Evolutionary conservation across 768 basidiomycete species (phyloP).

Genomic region (Trametes meyenii): DNA sequence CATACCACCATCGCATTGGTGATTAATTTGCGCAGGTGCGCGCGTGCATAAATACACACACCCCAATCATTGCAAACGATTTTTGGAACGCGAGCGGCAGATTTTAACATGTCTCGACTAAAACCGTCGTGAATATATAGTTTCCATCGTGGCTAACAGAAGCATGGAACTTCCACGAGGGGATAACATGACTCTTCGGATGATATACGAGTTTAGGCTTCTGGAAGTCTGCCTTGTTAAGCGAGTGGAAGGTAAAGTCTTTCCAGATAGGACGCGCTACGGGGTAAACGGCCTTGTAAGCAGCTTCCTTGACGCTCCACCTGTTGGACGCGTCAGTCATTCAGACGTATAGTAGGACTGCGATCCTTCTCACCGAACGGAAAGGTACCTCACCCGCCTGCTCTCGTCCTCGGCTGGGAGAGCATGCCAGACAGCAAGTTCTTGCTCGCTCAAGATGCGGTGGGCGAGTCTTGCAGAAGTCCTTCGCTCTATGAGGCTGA

Average conservation of each 20-base stretch:
- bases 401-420: slow-evolving; percentile 31
- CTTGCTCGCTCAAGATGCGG: slow-evolving; percentile 60
- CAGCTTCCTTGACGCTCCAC: slow-evolving; percentile 85
- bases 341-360: not conserved
- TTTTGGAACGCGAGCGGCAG: not conserved
- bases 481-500: slow-evolving; percentile 52
- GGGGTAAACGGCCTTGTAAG: slow-evolving; percentile 84
- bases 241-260: slow-evolving; percentile 49
- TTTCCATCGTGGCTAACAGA: slow-evolving; percentile 86
- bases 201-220: slow-evolving; percentile 46
- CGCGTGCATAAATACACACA: not conserved
- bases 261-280: slow-evolving; percentile 68
- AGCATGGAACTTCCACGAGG: slow-evolving; percentile 53
- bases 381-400: slow-evolving; percentile 53
- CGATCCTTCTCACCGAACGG: slow-evolving; percentile 68
- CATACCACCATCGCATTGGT: not conserved
- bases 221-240: slow-evolving; percentile 40
- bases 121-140: slow-evolving; percentile 69
- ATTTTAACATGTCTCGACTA: slow-evolving; percentile 46
- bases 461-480: slow-evolving; percentile 50
- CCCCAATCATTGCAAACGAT: not conserved
- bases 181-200: slow-evolving; percentile 17
- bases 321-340: slow-evolving; percentile 39
- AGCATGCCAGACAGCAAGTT: slow-evolving; percentile 47
- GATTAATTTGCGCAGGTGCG: not conserved